phyloP scores from a whole-genome alignment of 495 filamentous ascomycete genomes.

The Penicillium subrubescens region DNA sequence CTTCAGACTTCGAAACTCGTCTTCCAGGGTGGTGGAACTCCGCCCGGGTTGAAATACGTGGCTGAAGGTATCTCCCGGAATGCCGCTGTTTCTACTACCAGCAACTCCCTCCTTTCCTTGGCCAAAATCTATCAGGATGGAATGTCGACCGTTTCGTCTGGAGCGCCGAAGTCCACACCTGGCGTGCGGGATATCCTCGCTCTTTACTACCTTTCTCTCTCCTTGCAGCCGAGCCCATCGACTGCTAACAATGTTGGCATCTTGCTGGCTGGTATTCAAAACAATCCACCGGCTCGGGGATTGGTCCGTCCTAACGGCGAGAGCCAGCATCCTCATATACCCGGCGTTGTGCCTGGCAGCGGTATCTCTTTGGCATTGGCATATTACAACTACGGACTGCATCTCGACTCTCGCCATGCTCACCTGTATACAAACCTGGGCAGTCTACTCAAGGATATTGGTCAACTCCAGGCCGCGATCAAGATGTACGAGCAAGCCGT shows the following conservation, averaged over 20 bases:
- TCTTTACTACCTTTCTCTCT: constrained; percentile 94
- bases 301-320: constrained; percentile 37
- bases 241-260: constrained; percentile 99
- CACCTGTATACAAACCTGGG: constrained; percentile 97
- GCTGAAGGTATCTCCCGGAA: constrained; percentile 71
- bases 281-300: constrained; percentile 56
- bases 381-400: constrained; percentile 91
- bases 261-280: constrained; percentile 89
- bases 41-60: constrained; percentile 82
- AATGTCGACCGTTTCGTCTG: constrained; percentile 75
- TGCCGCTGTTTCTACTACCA: constrained; percentile 88
- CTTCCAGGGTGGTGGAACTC: constrained; percentile 74
- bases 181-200: constrained; percentile 92
- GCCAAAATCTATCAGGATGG: constrained; percentile 99
- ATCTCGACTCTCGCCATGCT: constrained; percentile 87
- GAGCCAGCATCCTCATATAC: constrained; percentile 57
- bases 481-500: constrained; percentile 98
- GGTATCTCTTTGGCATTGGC: constrained; percentile 85
- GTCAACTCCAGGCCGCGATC: constrained; percentile 87
- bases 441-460: constrained; percentile 94
- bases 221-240: constrained; percentile 92
- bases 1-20: constrained; percentile 82
- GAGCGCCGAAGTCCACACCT: constrained; percentile 61
- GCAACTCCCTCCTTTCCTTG: constrained; percentile 91
- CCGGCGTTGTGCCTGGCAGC: constrained; percentile 81